Evolutionary conservation across 2,329 filamentous ascomycete genomes (phyloP).

Genomic region (Cladosporium halotolerans): DNA sequence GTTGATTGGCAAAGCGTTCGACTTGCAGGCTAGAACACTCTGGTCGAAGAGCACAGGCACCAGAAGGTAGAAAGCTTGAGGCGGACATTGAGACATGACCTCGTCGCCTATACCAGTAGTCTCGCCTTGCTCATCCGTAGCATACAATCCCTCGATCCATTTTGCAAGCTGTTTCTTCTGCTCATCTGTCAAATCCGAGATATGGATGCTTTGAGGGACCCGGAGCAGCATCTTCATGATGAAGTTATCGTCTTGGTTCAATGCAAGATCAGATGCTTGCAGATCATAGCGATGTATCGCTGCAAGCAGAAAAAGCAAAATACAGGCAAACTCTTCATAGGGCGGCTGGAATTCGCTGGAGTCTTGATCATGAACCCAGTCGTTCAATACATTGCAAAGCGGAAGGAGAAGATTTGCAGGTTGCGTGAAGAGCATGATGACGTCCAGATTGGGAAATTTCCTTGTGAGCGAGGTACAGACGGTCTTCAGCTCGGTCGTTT

Average conservation of each 20-base stretch:
- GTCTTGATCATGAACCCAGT: slow-evolving; percentile 76
- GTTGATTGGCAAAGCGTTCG: slow-evolving; percentile 60
- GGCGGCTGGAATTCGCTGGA: slow-evolving; percentile 76
- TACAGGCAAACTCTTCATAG: slow-evolving; percentile 78
- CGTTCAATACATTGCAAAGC: slow-evolving; percentile 67
- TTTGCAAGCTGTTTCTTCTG: slow-evolving; percentile 59
- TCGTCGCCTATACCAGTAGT: slow-evolving; percentile 67
- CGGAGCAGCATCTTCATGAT: slow-evolving; percentile 59
- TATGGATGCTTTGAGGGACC: slow-evolving; percentile 51
- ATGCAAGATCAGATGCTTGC: slow-evolving; percentile 56
- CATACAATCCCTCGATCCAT: slow-evolving; percentile 74
- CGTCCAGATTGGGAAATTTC: slow-evolving; percentile 65
- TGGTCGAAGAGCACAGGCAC: slow-evolving; percentile 72
- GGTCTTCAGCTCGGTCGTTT: slow-evolving; percentile 72
- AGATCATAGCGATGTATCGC: slow-evolving; percentile 72
- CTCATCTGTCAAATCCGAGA: slow-evolving; percentile 60
- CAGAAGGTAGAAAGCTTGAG: slow-evolving; percentile 74
- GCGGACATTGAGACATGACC: slow-evolving; percentile 72
- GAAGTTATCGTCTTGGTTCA: slow-evolving; percentile 57
- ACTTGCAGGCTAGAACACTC: slow-evolving; percentile 63
- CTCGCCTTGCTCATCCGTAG: slow-evolving; percentile 53
- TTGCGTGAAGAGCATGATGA: slow-evolving; percentile 69
- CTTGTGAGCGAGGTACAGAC: slow-evolving; percentile 68
- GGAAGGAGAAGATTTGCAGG: slow-evolving; percentile 64
- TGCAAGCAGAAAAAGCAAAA: slow-evolving; percentile 66